These are phyloP conservation scores for Harringtonia lauricola DNA, from an alignment of 2,329 filamentous ascomycete genomes.

Conservation along the genomic window DNA sequence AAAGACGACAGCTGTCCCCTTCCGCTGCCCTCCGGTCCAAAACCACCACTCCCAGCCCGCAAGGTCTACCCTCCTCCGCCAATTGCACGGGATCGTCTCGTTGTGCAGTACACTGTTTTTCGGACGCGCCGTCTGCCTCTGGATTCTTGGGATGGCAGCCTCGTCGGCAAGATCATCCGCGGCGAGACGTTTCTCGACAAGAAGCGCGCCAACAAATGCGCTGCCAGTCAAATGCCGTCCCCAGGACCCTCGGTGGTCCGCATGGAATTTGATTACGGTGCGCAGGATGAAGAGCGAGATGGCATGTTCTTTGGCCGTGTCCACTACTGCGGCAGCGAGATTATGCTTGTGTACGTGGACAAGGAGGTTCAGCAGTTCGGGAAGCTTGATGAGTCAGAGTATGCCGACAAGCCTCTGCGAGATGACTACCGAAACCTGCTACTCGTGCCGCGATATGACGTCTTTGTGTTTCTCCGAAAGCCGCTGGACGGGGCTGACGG, in stretches of 20 bases:
- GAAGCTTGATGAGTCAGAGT: conserved; percentile 3
- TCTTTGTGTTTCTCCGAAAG: conserved; percentile 8
- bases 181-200: conserved; percentile 7
- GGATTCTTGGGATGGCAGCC: background rate
- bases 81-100: background rate
- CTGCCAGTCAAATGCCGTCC: background rate
- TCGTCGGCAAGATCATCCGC: conserved; percentile 4
- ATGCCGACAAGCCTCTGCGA: conserved; percentile 1
- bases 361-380: conserved; percentile 8
- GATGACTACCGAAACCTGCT: conserved; percentile 1
- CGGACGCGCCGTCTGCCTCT: conserved; percentile 2
- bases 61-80: background rate
- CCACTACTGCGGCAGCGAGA: background rate
- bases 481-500: background rate
- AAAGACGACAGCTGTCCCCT: no score
- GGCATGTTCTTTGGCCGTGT: conserved; percentile 10
- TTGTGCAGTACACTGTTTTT: conserved; percentile 11
- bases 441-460: conserved; percentile 6
- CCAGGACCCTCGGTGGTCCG: background rate
- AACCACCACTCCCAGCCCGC: no score
- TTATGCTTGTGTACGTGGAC: conserved; percentile 9
- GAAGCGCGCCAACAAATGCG: conserved; percentile 8
- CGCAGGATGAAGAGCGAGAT: conserved; percentile 2
- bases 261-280: conserved; percentile 5
- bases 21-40: background rate